Evolutionary conservation across 306 rosid genomes (phyloP).

Genomic region (Vicia villosa): DNA sequence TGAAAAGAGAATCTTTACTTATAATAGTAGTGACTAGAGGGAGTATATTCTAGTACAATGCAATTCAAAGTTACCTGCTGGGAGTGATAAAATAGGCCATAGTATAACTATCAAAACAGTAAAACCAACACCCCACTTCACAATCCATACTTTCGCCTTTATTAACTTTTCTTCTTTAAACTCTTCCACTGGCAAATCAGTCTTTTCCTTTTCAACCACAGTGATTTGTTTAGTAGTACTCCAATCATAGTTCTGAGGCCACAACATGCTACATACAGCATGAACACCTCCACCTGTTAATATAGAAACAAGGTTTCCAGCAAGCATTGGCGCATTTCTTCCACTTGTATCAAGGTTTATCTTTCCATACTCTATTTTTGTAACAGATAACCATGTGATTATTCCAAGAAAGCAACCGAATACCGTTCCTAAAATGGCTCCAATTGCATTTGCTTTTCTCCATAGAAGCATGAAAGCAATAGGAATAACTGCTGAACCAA

Average conservation of each 20-base stretch:
- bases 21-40: no score
- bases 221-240: slow-evolving; percentile 72
- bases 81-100: slow-evolving; percentile 87
- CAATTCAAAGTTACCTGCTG: slow-evolving; percentile 62
- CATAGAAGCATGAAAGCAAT: slow-evolving; percentile 91
- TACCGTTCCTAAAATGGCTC: slow-evolving; percentile 79
- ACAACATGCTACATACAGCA: slow-evolving; percentile 57
- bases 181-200: slow-evolving; percentile 70
- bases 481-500: slow-evolving; percentile 93
- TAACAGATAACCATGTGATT: slow-evolving; percentile 72
- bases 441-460: slow-evolving; percentile 81
- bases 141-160: slow-evolving; percentile 74
- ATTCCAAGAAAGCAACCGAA: slow-evolving; percentile 78
- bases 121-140: slow-evolving; percentile 88
- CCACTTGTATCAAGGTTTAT: slow-evolving; percentile 83
- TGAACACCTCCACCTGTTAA: slow-evolving; percentile 74
- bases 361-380: slow-evolving; percentile 65
- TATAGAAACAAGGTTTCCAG: slow-evolving; percentile 85
- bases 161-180: slow-evolving; percentile 64
- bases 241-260: slow-evolving; percentile 96
- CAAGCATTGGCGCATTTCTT: slow-evolving; percentile 91
- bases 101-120: slow-evolving; percentile 68
- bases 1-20: no score
- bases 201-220: slow-evolving; percentile 77
- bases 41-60: not conserved